Conservation (phyloP, 2,329 filamentous ascomycete genomes). For the Immersiporthe knoxdaviesiana region DNA sequence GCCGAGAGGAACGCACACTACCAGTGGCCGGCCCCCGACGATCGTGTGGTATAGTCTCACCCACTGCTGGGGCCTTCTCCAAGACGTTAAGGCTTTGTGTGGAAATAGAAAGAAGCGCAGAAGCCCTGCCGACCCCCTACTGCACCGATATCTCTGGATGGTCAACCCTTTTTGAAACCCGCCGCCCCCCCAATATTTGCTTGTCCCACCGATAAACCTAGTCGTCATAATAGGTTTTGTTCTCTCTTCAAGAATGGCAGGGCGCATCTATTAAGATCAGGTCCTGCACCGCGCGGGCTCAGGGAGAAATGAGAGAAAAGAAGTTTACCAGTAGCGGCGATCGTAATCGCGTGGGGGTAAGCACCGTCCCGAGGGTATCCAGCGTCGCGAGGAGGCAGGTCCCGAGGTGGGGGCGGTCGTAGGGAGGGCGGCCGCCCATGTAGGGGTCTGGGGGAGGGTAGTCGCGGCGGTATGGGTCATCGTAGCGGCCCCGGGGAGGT, state of each 20-base stretch:
- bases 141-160: slow-evolving; percentile 12
- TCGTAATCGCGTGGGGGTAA: slow-evolving; percentile 53
- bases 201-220: slow-evolving; percentile 23
- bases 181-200: background rate
- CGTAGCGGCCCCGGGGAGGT: slow-evolving; percentile 68
- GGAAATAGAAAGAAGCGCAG: background rate
- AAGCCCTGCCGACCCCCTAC: slow-evolving; percentile 4
- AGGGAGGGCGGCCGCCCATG: slow-evolving; percentile 57
- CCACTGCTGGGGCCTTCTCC: background rate
- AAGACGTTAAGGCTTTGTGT: background rate
- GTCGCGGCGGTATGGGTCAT: slow-evolving; percentile 76
- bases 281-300: slow-evolving; percentile 31
- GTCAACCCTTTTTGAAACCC: too few species aligned
- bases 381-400: slow-evolving; percentile 55
- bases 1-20: background rate
- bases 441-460: slow-evolving; percentile 68
- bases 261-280: slow-evolving; percentile 30
- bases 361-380: slow-evolving; percentile 53
- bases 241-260: slow-evolving; percentile 5
- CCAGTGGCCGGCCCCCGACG: background rate
- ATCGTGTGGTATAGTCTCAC: background rate
- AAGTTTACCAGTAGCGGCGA: slow-evolving; percentile 57
- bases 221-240: slow-evolving; percentile 18
- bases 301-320: slow-evolving; percentile 19
- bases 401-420: slow-evolving; percentile 57